Percentiles rank a stretch among this genome's conserved stretches.
Conservation (phyloP, 192 early-diverging fungal species). For the Gaertneriomyces sp. region DNA sequence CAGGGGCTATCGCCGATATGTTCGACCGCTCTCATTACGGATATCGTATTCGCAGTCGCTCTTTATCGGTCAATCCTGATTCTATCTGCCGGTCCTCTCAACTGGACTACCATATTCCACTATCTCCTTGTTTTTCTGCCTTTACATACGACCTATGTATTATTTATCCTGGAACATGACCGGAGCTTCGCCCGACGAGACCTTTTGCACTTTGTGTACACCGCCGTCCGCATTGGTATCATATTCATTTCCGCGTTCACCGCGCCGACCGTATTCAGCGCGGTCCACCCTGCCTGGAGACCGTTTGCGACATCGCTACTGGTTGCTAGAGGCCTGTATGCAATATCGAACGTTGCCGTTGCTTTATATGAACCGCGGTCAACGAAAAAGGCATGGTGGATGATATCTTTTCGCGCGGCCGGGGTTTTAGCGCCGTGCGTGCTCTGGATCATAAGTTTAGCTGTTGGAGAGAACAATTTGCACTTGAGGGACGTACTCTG, state of each 20-base stretch:
- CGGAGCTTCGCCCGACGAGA: slow-evolving; percentile 15
- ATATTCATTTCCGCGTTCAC: slow-evolving; percentile 10
- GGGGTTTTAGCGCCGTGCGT: slow-evolving; percentile 2
- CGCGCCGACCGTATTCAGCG: slow-evolving; percentile 19
- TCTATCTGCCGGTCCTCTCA: neutral
- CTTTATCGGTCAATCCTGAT: slow-evolving; percentile 11
- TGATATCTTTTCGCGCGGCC: slow-evolving; percentile 13
- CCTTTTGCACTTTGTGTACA: slow-evolving; percentile 11
- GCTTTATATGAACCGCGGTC: neutral
- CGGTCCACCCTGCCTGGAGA: slow-evolving; percentile 11
- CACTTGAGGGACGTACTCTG: slow-evolving; percentile 8
- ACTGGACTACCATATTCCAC: neutral
- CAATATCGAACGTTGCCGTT: slow-evolving; percentile 5
- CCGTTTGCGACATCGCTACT: slow-evolving; percentile 12
- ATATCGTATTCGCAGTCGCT: slow-evolving; percentile 12
- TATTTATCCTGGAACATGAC: slow-evolving; percentile 22
- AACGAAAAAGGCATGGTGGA: slow-evolving; percentile 15
- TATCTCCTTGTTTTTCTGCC: slow-evolving; percentile 19
- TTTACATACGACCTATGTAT: slow-evolving; percentile 12
- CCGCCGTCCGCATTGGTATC: slow-evolving; percentile 5
- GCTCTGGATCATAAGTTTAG: slow-evolving; percentile 9
- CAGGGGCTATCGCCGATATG: neutral
- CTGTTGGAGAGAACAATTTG: neutral
- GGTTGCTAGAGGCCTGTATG: slow-evolving; percentile 2
- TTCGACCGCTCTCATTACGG: slow-evolving; percentile 12